Base-by-base conservation (phyloP, 805 yeast genomes). In the Candida qinlingensis region DNA sequence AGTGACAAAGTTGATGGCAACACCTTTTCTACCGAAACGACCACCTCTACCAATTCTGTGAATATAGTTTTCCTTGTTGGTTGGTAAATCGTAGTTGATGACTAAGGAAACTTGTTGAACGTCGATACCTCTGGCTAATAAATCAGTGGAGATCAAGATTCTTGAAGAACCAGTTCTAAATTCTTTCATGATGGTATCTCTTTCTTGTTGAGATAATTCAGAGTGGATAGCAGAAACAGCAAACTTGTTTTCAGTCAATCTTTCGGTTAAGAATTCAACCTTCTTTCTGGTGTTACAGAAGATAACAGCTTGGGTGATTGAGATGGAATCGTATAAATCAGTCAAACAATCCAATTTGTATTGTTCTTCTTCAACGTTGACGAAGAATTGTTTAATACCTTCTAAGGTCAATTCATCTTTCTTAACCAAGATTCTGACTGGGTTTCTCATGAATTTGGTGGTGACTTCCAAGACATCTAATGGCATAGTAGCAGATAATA, bases 1-100 rank as follows among this genome's bases (percentile, higher is more conserved):
- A 45, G 98, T 91, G 60, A 91, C 84, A 64, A 92, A 87, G 76
- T 91, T 94, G 67, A 92, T 87, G 53, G 98, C 97, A 54, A 88
- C 92, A 76, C 99, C 99, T 75, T 91, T 92, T 71, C 99, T 82
- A 68, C 99, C 99, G 76, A 92, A 92, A 71, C 99, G 84, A 64
- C 99, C 99, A 60, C 96, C 88, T 75, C 99, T 83, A 70, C 99
- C 99, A 63, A 92, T 95, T 75, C 99, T 81, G 74, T 92, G 99
- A 63, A 92, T 86, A 70, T 94, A 92, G 76, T 88, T 91, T 71
- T 91, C 97, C 69, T 86, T 82, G 74, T 85, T 86, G 58, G 81
- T 76, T 40, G 97, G 97, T 61, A 91, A 73, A 70, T 91, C 98
- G 74, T 89, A 91, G 77, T 91, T 91, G 57, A 91, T 87, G 55